Evolutionary conservation across 2,329 filamentous ascomycete genomes (phyloP).

Genomic region (Helicocarpus griseus): DNA sequence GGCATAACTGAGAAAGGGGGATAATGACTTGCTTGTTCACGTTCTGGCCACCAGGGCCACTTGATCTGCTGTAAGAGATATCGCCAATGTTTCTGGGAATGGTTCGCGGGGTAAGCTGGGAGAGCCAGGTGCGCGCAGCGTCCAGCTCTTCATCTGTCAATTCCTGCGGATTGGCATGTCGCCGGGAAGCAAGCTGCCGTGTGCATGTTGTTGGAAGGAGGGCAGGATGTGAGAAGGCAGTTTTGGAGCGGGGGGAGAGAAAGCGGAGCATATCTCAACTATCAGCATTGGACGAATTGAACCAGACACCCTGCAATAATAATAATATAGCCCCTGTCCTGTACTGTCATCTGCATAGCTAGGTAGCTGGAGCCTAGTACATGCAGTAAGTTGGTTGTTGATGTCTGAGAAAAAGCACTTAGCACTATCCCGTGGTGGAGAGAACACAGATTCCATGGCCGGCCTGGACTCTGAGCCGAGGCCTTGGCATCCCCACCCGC

Average conservation of each 20-base stretch:
- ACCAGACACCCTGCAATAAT: too few relatives aligned
- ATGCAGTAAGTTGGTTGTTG: too few relatives aligned
- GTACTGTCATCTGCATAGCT: background rate
- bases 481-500: background rate
- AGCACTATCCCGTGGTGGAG: too few relatives aligned
- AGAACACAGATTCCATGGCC: too few relatives aligned
- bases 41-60: conserved; percentile 58
- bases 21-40: conserved; percentile 52
- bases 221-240: background rate
- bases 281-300: background rate
- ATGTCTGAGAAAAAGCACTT: too few relatives aligned
- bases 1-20: too few relatives aligned
- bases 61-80: conserved; percentile 53
- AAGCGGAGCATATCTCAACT: background rate
- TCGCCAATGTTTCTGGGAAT: conserved; percentile 49
- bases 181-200: conserved; percentile 12
- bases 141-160: conserved; percentile 24
- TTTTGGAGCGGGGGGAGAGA: background rate
- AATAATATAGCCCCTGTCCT: background rate
- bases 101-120: conserved; percentile 41
- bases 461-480: too few relatives aligned
- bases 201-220: conserved; percentile 6
- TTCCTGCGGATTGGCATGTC: background rate
- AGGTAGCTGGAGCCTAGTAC: too few relatives aligned
- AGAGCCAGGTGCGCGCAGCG: conserved; percentile 49